phyloP scores from a whole-genome alignment of 2,329 filamentous ascomycete species.

The Chrysoporthe deuterocubensis region DNA sequence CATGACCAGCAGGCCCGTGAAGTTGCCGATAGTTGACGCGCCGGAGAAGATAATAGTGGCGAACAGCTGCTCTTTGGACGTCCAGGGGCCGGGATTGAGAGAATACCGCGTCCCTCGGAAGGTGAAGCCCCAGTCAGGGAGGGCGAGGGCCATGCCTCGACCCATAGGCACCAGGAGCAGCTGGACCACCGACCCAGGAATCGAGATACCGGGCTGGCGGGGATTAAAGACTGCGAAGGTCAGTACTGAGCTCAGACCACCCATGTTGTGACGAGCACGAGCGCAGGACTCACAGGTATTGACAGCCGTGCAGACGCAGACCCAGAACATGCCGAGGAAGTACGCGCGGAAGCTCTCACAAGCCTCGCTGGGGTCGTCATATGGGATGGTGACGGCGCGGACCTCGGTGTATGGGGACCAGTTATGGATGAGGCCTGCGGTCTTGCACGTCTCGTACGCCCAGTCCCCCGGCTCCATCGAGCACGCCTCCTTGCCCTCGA shows the following conservation, averaged over 20 bases:
- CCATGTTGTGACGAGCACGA: not conserved
- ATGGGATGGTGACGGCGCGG: conserved; percentile 9
- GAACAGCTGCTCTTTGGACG: conserved; percentile 26
- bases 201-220: conserved; percentile 26
- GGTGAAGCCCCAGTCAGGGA: conserved; percentile 21
- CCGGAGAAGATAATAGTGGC: conserved; percentile 32
- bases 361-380: not conserved
- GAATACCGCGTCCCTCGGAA: conserved; percentile 16
- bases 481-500: conserved; percentile 34
- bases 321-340: conserved; percentile 13
- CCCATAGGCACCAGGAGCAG: conserved; percentile 25
- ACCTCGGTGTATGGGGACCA: conserved; percentile 24
- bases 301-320: conserved; percentile 10
- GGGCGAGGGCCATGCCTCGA: conserved; percentile 8
- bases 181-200: conserved; percentile 23
- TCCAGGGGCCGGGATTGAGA: conserved; percentile 25
- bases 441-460: conserved; percentile 35
- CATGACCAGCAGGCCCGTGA: conserved; percentile 36
- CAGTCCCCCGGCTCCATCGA: conserved; percentile 36
- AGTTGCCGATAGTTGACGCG: conserved; percentile 35
- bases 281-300: conserved; percentile 9
- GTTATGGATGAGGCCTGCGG: conserved; percentile 28
- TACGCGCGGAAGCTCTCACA: conserved; percentile 11
- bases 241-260: not conserved
- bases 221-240: conserved; percentile 15